Conservation (phyloP, 805 yeast genomes). For the Metschnikowia dekortorum region DNA sequence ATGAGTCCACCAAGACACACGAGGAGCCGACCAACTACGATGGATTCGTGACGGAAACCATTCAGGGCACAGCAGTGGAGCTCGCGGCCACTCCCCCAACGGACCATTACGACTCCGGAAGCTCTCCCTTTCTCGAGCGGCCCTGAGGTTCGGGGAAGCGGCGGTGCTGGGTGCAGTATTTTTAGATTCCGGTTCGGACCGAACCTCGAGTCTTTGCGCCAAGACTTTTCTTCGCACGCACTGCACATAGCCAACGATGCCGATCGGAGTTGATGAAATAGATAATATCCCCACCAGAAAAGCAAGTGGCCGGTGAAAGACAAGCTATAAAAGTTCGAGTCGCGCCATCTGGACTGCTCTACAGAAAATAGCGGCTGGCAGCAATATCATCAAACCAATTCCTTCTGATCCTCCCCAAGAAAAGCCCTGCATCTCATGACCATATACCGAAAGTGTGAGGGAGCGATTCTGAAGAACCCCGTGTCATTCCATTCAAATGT, state of each 20-base stretch:
- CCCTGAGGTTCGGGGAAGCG: background rate
- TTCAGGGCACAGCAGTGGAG: slow-evolving; percentile 16
- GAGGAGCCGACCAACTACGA: slow-evolving; percentile 33
- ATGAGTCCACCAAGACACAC: slow-evolving; percentile 22
- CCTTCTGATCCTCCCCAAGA: background rate
- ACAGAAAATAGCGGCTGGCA: background rate
- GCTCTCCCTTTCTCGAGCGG: slow-evolving; percentile 39
- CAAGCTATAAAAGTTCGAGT: background rate
- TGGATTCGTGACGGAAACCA: slow-evolving; percentile 50
- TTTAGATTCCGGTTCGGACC: background rate
- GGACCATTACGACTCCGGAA: slow-evolving; percentile 25
- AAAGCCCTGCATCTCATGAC: background rate
- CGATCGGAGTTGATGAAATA: slow-evolving; percentile 1
- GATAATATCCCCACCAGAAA: background rate
- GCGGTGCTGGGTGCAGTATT: background rate
- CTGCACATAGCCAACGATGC: slow-evolving; percentile 2
- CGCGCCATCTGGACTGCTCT: background rate
- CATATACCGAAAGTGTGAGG: slow-evolving; percentile 7
- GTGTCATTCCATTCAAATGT: slow-evolving; percentile 29
- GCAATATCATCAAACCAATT: background rate
- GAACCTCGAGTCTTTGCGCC: background rate
- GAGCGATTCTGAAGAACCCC: slow-evolving; percentile 8
- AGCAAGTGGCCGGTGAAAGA: background rate
- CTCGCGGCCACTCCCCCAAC: slow-evolving; percentile 26
- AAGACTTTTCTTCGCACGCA: slow-evolving; percentile 3